Percentiles rank a stretch among this genome's conserved stretches.
Conservation (phyloP, 2,329 filamentous ascomycete genomes). For the Claviceps digitariae region DNA sequence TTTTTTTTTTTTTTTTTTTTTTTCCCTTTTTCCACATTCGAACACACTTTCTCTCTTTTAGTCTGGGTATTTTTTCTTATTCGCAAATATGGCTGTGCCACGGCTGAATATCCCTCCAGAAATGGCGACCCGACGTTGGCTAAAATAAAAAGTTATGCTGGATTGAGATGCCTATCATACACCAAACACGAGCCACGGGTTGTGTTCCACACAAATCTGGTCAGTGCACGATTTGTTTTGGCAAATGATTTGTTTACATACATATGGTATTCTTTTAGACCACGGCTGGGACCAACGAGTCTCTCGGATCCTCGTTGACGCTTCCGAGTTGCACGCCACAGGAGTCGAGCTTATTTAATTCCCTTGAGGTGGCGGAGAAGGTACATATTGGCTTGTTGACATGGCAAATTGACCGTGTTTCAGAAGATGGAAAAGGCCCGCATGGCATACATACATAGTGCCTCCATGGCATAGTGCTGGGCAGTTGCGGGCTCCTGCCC, state of each 20-base stretch:
- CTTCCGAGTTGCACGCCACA: conserved; percentile 2
- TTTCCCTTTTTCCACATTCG: not conserved
- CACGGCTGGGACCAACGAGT: not conserved
- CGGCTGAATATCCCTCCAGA: not conserved
- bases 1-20: too few species aligned
- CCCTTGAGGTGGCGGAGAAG: not conserved
- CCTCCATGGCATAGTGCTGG: not conserved
- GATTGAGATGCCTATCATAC: not conserved
- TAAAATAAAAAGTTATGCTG: not conserved
- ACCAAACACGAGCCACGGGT: too few species aligned
- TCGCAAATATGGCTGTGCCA: not conserved
- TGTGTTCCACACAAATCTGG: not conserved
- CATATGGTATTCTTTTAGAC: not conserved
- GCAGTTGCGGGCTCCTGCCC: not conserved
- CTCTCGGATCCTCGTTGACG: not conserved
- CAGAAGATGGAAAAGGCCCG: not conserved
- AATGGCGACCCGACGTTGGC: not conserved
- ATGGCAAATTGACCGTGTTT: not conserved
- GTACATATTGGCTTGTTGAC: not conserved
- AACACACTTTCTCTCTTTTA: not conserved
- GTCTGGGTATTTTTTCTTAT: not conserved
- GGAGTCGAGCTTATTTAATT: not conserved
- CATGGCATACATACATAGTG: not conserved
- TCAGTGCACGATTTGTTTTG: not conserved
- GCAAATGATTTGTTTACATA: not conserved